A percentile compares a stretch with the other conserved stretches of the same genome.
phyloP scores from a whole-genome alignment of 345 rosid genomes.

The Acer saccharum region DNA sequence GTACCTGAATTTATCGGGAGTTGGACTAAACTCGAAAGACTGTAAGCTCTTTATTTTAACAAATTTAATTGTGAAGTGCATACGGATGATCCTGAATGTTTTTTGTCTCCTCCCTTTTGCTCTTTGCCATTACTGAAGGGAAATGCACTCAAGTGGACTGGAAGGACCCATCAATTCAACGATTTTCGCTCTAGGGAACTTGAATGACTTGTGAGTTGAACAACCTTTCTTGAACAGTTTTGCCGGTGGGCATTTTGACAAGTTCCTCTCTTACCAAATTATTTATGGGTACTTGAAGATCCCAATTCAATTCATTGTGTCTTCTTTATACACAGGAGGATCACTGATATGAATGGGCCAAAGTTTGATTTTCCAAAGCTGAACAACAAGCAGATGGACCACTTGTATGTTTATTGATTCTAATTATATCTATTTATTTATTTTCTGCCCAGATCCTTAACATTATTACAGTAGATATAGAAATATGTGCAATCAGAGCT shows the following conservation, averaged over 20 bases:
- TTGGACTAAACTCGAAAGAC: conserved; percentile 52
- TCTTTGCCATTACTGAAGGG: conserved; percentile 36
- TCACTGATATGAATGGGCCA: neutral
- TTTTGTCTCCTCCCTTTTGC: neutral
- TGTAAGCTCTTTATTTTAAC: conserved; percentile 38
- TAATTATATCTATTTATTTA: neutral
- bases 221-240: neutral
- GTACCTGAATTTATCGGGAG: conserved; percentile 2
- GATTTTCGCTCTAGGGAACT: conserved; percentile 34
- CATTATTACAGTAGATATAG: neutral
- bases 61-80: neutral
- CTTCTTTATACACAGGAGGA: conserved; percentile 2
- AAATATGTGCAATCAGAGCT: neutral
- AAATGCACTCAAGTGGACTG: conserved; percentile 60
- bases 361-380: neutral
- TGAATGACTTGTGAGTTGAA: conserved; percentile 45
- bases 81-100: neutral
- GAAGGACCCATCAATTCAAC: conserved; percentile 54
- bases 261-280: neutral
- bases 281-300: neutral
- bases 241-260: neutral
- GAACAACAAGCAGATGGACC: neutral
- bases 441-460: neutral
- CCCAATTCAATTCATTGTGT: neutral
- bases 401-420: neutral